Base-by-base conservation (phyloP, 116 monocot species). In the Trichopus zeylanicus region DNA sequence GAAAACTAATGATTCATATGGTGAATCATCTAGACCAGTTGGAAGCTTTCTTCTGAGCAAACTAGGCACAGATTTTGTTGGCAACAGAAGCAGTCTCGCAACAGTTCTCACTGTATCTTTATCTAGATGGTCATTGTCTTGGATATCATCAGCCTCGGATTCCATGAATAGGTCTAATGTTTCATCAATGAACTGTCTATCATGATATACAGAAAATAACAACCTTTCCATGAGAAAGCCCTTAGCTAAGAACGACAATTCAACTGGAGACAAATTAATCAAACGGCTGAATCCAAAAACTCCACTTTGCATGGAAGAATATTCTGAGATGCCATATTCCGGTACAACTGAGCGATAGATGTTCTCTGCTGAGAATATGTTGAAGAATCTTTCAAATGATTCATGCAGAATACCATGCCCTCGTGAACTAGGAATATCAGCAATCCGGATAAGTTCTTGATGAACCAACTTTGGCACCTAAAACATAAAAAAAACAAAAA, bases 401-500 rank as follows among this genome's bases (percentile, higher is more conserved):
- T 58, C 65, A 20, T 29, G 13, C 27, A 66, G 65, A 55, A 72
- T 3, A 56, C 66, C 67, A 64, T 31, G 27, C 7, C 64, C 56
- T 27, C 35, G 60, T n/a, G 68, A 69, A 68, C 48, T 69, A 62
- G 78, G 71, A 53, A 78, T 61, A 60, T 67, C 66, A 53, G 33
- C 31, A 39, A 60, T 64, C 33, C 61, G 69, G 22, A 65, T 38
- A 48, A 73, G 59, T 68, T 82, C 85, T 71, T 82, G 64, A 63
- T 85, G 56, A 12, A 98, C 46, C 30, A 98, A 69, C 73, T 91
- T 91, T 58, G 98, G 98, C 51, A 98, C 53, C 98, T 98, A 73
- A 53, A 64, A 46, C 9, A 33, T 2, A 63, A 53, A 53, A 46
- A 49, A 57, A 39, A 31, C n/a, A 35, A 55, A 55, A 28, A 49